phyloP scores from a whole-genome alignment of 2,329 filamentous ascomycete genomes.

The Aspergillus eucalypticola region DNA sequence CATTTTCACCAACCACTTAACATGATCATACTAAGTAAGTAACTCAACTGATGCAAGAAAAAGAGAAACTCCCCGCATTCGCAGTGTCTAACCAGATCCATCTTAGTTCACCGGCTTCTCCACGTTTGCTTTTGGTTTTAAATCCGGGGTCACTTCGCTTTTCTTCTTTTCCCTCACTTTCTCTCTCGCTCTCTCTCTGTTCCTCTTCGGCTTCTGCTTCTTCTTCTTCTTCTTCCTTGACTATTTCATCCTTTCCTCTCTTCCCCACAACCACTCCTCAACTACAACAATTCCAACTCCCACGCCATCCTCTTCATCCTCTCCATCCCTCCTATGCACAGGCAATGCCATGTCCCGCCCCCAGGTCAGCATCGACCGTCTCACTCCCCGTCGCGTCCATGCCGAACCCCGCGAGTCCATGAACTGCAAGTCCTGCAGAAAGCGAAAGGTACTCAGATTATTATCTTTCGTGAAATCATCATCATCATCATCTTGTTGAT shows the following conservation, averaged over 20 bases:
- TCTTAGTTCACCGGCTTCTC: constrained; percentile 17
- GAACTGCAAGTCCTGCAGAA: constrained; percentile 94
- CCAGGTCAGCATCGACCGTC: constrained; percentile 77
- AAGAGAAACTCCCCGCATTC: background rate
- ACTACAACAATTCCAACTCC: too few relatives aligned
- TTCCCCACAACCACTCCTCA: background rate
- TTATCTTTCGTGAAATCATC: background rate
- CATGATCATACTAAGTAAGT: too few relatives aligned
- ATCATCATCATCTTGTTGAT: background rate
- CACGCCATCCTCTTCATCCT: background rate
- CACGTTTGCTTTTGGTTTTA: constrained; percentile 21
- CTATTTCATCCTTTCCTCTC: background rate
- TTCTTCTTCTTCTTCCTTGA: constrained; percentile 1
- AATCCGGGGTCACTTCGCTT: constrained; percentile 15
- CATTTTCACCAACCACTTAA: too few relatives aligned
- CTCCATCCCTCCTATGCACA: background rate
- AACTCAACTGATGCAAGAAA: too few relatives aligned
- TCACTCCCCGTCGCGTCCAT: constrained; percentile 69
- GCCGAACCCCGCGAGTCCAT: constrained; percentile 83
- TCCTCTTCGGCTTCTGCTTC: constrained; percentile 4
- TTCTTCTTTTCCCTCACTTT: constrained; percentile 7
- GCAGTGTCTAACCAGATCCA: background rate
- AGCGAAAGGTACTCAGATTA: constrained; percentile 69
- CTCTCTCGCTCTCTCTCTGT: constrained; percentile 6
- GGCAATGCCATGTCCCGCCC: constrained; percentile 63